A percentile compares a stretch with the other conserved stretches of the same genome.
These are phyloP conservation scores for Themeda triandra DNA, from an alignment of 176 grass and related monocot species.

Conservation along the genomic window DNA sequence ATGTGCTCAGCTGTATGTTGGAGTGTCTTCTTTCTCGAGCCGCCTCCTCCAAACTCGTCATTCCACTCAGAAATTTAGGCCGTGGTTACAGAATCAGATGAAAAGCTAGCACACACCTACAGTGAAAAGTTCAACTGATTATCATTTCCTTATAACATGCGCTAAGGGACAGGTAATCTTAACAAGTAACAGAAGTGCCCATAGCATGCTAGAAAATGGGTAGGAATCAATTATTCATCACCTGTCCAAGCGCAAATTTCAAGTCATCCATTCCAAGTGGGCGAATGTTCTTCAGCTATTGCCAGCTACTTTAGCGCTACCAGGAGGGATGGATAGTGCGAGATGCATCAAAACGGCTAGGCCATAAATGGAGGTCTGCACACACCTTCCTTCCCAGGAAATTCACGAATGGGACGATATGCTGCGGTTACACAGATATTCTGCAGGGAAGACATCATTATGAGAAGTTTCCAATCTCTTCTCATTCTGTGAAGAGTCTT, in stretches of 20 bases:
- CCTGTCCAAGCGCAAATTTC: conserved; percentile 58
- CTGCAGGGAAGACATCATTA: conserved; percentile 26
- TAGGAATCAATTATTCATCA: not conserved
- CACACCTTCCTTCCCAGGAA: conserved; percentile 68
- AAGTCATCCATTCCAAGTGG: conserved; percentile 74
- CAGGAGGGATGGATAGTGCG: not conserved
- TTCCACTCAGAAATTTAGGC: conserved; percentile 63
- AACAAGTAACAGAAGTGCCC: not conserved
- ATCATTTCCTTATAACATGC: not conserved
- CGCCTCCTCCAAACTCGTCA: conserved; percentile 56
- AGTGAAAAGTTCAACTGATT: conserved; percentile 13
- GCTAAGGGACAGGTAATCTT: not conserved
- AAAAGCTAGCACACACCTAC: conserved; percentile 68
- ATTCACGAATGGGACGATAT: conserved; percentile 43
- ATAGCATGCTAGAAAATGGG: not conserved
- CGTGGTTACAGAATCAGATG: conserved; percentile 54
- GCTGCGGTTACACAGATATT: conserved; percentile 66
- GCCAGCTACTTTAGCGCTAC: not conserved
- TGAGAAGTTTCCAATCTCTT: not conserved
- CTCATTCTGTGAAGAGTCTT: not conserved
- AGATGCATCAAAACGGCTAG: not conserved
- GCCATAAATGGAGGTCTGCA: not conserved
- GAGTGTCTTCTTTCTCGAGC: conserved; percentile 54
- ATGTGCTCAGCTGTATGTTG: not conserved
- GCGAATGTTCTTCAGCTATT: conserved; percentile 36